Base-by-base conservation (phyloP, 768 basidiomycete species). In the Hygrophorus pudorinus region DNA sequence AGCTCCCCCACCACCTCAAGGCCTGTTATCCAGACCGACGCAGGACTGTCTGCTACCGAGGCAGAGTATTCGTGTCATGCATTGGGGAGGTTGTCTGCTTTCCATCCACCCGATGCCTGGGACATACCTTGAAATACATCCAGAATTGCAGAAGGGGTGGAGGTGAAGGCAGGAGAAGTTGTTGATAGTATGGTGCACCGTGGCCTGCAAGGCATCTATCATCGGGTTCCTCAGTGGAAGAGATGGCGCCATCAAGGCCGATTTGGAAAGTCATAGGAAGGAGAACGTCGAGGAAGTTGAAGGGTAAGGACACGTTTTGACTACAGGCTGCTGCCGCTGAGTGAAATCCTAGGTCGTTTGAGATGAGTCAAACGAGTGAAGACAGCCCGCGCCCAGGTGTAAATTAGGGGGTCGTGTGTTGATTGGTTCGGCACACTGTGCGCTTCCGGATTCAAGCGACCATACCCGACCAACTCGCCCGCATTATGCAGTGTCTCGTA, bases 21-120 rank as follows among this genome's bases (percentile, higher is more conserved):
- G n/a, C n/a, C n/a, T n/a, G n/a, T n/a, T n/a, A n/a, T n/a, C n/a
- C n/a, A n/a, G n/a, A n/a, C n/a, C n/a, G n/a, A n/a, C n/a, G n/a
- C n/a, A n/a, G n/a, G n/a, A n/a, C n/a, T n/a, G n/a, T n/a, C n/a
- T n/a, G n/a, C n/a, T n/a, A n/a, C n/a, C n/a, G n/a, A n/a, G n/a
- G n/a, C n/a, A 0, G 79, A 62, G 52, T 83, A 76, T 46, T 78
- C 73, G 20, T 53, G 56, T 81, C 81, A 86, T 2, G 79, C 68
- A 4, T 67, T 61, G 0, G 56, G 52, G 1, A 85, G 67, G 37
- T 65, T 54, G 39, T 67, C 58, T 14, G 78, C 52, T 0, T 48
- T 37, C 0, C 21, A 13, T 2, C 54, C 52, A 1, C 44, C 14
- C 0, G 59, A 47, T 12, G 58, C 51, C 1, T 53, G 52, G 5